phyloP scores from a whole-genome alignment of 371 early-diverging fungal species.

The Mortierella sp. region DNA sequence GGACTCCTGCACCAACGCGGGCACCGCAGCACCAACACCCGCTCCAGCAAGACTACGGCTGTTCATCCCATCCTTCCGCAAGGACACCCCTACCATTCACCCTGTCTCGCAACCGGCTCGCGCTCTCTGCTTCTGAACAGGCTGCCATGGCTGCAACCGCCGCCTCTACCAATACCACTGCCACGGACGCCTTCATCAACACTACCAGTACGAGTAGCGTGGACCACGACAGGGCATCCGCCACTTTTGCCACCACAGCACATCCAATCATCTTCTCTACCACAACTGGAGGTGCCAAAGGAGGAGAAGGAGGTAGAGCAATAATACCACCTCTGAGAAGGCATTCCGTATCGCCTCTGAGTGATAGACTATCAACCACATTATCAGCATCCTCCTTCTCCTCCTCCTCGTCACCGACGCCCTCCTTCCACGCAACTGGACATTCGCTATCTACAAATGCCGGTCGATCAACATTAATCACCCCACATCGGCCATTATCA shows the following conservation, averaged over 20 bases:
- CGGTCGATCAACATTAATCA: constrained; percentile 6
- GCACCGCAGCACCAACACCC: neutral
- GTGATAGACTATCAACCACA: no score
- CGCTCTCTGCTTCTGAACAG: no score
- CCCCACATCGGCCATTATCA: no score
- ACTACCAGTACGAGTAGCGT: no score
- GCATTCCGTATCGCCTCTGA: no score
- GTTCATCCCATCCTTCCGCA: neutral
- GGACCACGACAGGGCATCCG: no score
- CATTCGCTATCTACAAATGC: neutral
- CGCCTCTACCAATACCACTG: neutral
- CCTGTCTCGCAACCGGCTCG: constrained; percentile 12
- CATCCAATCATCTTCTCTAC: no score
- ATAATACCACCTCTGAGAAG: no score
- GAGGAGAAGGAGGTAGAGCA: no score
- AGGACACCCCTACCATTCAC: constrained; percentile 5
- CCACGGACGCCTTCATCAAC: neutral
- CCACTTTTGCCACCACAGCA: no score
- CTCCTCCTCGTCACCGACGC: neutral
- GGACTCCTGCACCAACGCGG: constrained; percentile 14
- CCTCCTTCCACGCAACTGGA: neutral
- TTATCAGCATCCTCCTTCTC: neutral
- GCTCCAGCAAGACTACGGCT: neutral
- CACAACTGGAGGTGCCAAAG: no score
- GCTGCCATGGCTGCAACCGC: neutral